Conservation (phyloP, 805 yeast species). For the Suhomyces vadensis region DNA sequence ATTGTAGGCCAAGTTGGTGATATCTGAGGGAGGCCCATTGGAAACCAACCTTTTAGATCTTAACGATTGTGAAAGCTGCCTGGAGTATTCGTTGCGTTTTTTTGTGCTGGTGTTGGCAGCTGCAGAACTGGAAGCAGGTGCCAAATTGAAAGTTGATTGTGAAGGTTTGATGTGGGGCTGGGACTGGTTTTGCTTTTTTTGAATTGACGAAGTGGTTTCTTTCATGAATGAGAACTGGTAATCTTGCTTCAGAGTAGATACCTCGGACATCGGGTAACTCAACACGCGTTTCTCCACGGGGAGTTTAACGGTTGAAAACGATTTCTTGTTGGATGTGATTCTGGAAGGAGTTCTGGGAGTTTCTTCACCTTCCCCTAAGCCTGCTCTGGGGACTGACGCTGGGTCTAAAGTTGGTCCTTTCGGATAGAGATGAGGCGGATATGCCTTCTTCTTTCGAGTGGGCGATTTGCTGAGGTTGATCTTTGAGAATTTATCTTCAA, state of each 20-base stretch:
- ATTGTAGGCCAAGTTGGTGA: conserved; percentile 20
- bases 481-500: conserved; percentile 33
- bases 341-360: conserved; percentile 21
- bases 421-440: conserved; percentile 23
- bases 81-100: conserved; percentile 19
- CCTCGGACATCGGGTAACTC: conserved; percentile 23
- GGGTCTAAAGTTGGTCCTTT: neutral
- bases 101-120: conserved; percentile 11
- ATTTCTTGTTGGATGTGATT: conserved; percentile 12
- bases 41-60: conserved; percentile 18
- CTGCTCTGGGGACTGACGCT: conserved; percentile 1
- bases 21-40: conserved; percentile 18
- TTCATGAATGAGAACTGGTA: conserved; percentile 40
- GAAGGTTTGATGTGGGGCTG: neutral
- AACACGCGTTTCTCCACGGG: conserved; percentile 15
- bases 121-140: neutral
- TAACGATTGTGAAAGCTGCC: conserved; percentile 16
- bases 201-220: conserved; percentile 40
- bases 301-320: conserved; percentile 15
- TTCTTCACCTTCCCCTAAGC: neutral
- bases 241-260: conserved; percentile 16
- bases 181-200: conserved; percentile 25
- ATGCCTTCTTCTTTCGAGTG: conserved; percentile 21
- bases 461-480: conserved; percentile 30
- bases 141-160: neutral